These are phyloP conservation scores for Trichosporon asahii DNA, from an alignment of 1,284 basidiomycete genomes.

Conservation along the genomic window DNA sequence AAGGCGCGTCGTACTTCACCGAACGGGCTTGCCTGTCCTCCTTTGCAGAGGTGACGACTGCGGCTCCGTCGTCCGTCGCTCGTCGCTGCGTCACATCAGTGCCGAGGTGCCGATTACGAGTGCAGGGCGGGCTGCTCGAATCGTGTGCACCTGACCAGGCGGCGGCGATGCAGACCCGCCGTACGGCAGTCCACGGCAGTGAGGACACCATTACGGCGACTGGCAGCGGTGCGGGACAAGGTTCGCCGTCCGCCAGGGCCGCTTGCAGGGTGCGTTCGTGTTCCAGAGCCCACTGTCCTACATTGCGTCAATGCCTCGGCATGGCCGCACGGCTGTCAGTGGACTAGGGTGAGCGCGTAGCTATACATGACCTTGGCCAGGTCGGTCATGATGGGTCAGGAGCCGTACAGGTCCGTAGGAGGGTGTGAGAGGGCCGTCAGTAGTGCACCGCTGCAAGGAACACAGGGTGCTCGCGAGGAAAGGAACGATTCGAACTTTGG, in stretches of 20 bases:
- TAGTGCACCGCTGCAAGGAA: neutral
- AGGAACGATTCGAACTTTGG: constrained; percentile 3
- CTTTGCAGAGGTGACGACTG: neutral
- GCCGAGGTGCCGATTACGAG: neutral
- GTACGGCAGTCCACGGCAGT: neutral
- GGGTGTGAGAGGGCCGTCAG: neutral
- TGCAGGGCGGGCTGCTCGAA: neutral
- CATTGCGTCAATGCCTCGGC: neutral
- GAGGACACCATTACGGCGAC: neutral
- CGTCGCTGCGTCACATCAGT: neutral
- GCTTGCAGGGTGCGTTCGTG: neutral
- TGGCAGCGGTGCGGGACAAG: neutral
- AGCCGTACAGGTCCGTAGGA: neutral
- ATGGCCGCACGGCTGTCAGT: neutral
- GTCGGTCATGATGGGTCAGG: neutral
- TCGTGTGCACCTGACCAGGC: neutral
- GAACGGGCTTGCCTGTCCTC: neutral
- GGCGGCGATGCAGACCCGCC: neutral
- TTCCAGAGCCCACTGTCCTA: neutral
- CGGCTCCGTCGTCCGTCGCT: too few relatives aligned
- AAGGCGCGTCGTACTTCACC: constrained; percentile 4
- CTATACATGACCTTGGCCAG: neutral
- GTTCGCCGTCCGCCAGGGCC: neutral
- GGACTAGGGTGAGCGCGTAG: too few relatives aligned
- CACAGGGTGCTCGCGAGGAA: neutral